Base-by-base conservation (phyloP, 352 stramenopile species). In the Phytophthora pluvialis region DNA sequence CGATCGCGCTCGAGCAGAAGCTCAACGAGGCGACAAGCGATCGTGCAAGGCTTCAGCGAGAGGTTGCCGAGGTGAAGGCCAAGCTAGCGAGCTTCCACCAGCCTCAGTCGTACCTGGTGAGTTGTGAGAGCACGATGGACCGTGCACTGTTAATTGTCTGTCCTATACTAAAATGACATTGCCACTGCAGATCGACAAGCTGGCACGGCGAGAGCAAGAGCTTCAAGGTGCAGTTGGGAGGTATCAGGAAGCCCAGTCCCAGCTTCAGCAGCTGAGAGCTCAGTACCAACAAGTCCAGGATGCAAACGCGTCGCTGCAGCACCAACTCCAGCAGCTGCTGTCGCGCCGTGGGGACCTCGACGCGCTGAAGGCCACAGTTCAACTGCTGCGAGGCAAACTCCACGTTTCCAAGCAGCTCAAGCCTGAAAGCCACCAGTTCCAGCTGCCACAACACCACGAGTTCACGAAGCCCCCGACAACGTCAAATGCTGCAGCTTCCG, bases 61-160 rank as follows among this genome's bases (percentile, higher is more conserved):
- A 87, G 7, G 39, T 79, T n/a, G 51, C 46, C 0, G 57, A 76
- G 4, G 49, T 87, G 0, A 82, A 74, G 25, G 29, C 52, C 3
- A 81, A 80, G 35, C 53, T 93, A 18, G 54, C 56, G 12, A 80
- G 75, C n/a, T 60, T 91, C 7, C 79, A 90, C 32, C 85, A 93
- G 42, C 85, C 85, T 5, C 85, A 93, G 46, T 75, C 82, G 5
- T 93, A 91, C 64, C 59, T 93, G 70, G 84, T 93, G 63, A 36
- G 50, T 29, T 48, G 18, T 52, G 39, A 26, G 7, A 52, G 16
- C 38, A 18, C 16, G 13, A 44, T 21, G 16, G 38, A 7, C 38
- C 8, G 7, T 39, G 35, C 38, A 32, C 35, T 45, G 21, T 35
- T 3, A 21, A 31, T 2, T 46, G 28, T 33, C 45, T 15, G 21